Evolutionary conservation across 345 rosid species (phyloP).

Genomic region (Chamaenerion angustifolium): DNA sequence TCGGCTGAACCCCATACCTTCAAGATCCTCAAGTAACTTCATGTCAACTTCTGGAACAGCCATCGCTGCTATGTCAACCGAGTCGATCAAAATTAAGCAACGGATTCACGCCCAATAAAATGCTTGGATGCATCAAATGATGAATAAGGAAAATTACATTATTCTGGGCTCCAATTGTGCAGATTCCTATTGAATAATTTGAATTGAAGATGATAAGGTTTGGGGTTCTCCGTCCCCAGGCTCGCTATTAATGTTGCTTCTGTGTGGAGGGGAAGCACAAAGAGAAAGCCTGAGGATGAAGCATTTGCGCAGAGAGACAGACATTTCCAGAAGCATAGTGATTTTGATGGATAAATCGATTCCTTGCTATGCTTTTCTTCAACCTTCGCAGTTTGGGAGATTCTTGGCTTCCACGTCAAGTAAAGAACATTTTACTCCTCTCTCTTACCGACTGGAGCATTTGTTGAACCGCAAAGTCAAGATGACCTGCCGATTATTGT

Average conservation of each 20-base stretch:
- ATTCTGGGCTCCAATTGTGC: background rate
- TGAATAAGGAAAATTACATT: too few species aligned
- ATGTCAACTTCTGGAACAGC: constrained; percentile 34
- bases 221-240: too few species aligned
- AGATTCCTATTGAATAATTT: background rate
- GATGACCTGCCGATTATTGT: too few species aligned
- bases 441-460: too few species aligned
- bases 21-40: constrained; percentile 45
- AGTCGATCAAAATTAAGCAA: background rate
- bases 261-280: constrained; percentile 7
- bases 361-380: too few species aligned
- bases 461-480: too few species aligned
- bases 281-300: constrained; percentile 5
- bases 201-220: background rate
- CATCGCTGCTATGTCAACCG: constrained; percentile 14
- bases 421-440: too few species aligned
- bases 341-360: background rate
- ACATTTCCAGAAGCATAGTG: constrained; percentile 8
- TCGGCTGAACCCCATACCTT: constrained; percentile 53
- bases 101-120: background rate
- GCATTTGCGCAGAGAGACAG: constrained; percentile 4
- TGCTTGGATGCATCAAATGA: too few species aligned
- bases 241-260: constrained; percentile 1
- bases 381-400: background rate
- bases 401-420: constrained; percentile 1